Evolutionary conservation across 805 yeast genomes (phyloP).

Genomic region (Wickerhamiella occidentalis): DNA sequence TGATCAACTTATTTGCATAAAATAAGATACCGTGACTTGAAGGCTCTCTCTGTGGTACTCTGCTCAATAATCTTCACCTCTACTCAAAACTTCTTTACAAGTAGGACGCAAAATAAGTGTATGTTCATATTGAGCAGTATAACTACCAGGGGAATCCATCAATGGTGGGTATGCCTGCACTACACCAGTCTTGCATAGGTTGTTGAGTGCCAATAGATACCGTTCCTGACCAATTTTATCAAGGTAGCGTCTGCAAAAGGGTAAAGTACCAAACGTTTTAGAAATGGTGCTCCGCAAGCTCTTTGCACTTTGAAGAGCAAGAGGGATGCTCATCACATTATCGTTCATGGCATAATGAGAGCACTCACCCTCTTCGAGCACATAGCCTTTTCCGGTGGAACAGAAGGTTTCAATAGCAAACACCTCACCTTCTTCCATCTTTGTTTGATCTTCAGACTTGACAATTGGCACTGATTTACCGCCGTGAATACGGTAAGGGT

Average conservation of each 20-base stretch:
- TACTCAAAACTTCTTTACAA: conserved; percentile 83
- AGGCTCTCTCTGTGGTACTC: too few species aligned
- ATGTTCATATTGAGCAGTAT: conserved; percentile 96
- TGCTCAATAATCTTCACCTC: conserved; percentile 78
- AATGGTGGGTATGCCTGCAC: conserved; percentile 92
- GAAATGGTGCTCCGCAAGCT: conserved; percentile 58
- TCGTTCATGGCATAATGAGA: conserved; percentile 74
- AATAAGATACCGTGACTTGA: too few species aligned
- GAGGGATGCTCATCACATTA: conserved; percentile 37
- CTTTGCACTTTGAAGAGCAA: conserved; percentile 56
- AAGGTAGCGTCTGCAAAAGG: conserved; percentile 91
- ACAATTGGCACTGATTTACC: conserved; percentile 97
- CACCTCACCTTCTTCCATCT: conserved; percentile 98
- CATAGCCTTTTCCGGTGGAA: conserved; percentile 89
- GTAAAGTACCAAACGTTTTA: conserved; percentile 79
- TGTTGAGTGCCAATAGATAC: conserved; percentile 75
- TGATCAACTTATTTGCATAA: too few species aligned
- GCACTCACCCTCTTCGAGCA: conserved; percentile 75
- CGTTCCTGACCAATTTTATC: conserved; percentile 88
- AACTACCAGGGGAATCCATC: conserved; percentile 67
- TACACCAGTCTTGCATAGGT: conserved; percentile 72
- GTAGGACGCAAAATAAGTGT: conserved; percentile 84
- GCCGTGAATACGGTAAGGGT: conserved; percentile 74
- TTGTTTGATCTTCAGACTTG: conserved; percentile 81
- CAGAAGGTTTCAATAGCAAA: conserved; percentile 99